phyloP scores from a whole-genome alignment of 345 rosid species.

The Corchorus capsularis region DNA sequence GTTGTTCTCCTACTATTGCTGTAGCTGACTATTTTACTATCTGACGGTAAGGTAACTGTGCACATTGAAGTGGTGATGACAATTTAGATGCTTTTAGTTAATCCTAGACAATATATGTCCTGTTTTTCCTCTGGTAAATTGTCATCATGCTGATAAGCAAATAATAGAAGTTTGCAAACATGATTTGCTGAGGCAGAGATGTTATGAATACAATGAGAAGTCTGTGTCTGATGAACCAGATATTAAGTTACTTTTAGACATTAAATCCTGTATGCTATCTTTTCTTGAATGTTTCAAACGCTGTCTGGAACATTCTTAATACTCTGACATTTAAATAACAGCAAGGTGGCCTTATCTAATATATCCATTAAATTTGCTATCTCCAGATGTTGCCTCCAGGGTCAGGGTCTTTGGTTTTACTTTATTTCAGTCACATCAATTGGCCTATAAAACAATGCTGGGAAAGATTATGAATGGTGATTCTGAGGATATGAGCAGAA shows the following conservation, averaged over 20 bases:
- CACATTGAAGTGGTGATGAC: background rate
- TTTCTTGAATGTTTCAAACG: too few relatives aligned
- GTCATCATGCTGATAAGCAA: background rate
- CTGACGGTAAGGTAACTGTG: background rate
- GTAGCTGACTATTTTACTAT: background rate
- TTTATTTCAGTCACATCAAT: slow-evolving; percentile 32
- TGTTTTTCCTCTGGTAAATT: background rate
- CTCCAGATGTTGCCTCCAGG: slow-evolving; percentile 63
- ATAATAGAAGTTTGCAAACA: background rate
- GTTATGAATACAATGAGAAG: too few relatives aligned
- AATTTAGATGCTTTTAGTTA: too few relatives aligned
- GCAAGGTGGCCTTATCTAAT: background rate
- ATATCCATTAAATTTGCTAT: background rate
- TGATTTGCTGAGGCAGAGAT: too few relatives aligned
- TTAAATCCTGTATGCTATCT: too few relatives aligned
- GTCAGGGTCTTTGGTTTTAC: slow-evolving; percentile 62
- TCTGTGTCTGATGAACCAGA: too few relatives aligned
- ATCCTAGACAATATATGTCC: background rate
- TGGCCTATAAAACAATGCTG: slow-evolving; percentile 55
- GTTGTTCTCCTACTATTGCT: background rate
- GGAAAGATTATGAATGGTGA: slow-evolving; percentile 48
- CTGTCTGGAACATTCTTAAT: too few relatives aligned
- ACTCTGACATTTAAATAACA: too few relatives aligned
- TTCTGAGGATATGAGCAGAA: slow-evolving; percentile 33
- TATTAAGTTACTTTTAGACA: too few relatives aligned